Evolutionary conservation across 441 rosid genomes (phyloP), one percentile per base, ranked within the genome.

Genomic region (Flueggea neowawraea): DNA sequence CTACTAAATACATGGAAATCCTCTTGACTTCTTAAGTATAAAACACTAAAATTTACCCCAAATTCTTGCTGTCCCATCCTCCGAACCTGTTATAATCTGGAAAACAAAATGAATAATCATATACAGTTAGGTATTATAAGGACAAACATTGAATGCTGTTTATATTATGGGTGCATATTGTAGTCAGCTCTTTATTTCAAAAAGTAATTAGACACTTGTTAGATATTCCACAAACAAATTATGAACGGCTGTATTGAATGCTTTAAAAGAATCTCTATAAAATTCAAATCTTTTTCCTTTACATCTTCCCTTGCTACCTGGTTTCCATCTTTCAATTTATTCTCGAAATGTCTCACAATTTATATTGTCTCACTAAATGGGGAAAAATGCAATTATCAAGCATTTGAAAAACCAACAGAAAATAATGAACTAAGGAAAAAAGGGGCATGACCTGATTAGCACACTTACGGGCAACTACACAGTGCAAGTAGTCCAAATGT

Each of bases 71-170:
- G 96, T 87, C 55, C 98, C 96, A 82, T 94, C 98, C 76, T 94
- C 97, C 8, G 98, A 94, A 66, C 97, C 96, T 58, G 95, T 94
- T 74, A 94, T 69, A 53, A 94, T 80, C 96, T 90, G 86, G 73
- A 57, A 58, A 41, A 17, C 57, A 69, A 61, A 68, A 59, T 65
- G 48, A 15, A 28, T 57, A 31, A 31, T 31, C 11, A 52, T 31
- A 43, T 16, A 53, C 31, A 51, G 56, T 62, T 32, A 69, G 58
- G 52, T 36, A 63, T 53, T 53, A 28, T 17, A 4, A 53, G 6
- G 22, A 36, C 41, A 36, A 5, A 36, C 41, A 36, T 22, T 22
- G 41, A 36, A 36, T 36, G 41, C 4, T 36, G 9, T 5, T 36
- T 8, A 36, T 3, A 36, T 5, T 36, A 36, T 8, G 9, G 9